Conservation (phyloP, 2,329 filamentous ascomycete species). For the Penicillium sp. region DNA sequence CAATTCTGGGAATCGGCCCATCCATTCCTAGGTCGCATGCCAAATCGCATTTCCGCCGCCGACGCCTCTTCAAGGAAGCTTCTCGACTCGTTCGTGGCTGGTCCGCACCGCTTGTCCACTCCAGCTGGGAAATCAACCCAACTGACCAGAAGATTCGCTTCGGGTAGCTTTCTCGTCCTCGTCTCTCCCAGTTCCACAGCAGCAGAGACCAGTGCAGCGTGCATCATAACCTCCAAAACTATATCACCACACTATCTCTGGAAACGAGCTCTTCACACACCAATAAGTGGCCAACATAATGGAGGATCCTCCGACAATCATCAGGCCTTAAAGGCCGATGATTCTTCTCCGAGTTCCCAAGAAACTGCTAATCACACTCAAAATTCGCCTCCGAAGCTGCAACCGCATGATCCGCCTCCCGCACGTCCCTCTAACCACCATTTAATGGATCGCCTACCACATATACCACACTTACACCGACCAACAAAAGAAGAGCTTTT, state of each 20-base stretch:
- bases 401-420: slow-evolving; percentile 26
- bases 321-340: slow-evolving; percentile 16
- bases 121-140: slow-evolving; percentile 34
- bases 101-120: slow-evolving; percentile 20
- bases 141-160: slow-evolving; percentile 55
- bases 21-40: slow-evolving; percentile 32
- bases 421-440: slow-evolving; percentile 33
- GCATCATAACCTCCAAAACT: slow-evolving; percentile 32
- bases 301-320: slow-evolving; percentile 16
- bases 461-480: slow-evolving; percentile 74
- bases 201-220: slow-evolving; percentile 35
- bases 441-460: slow-evolving; percentile 63
- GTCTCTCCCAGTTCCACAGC: slow-evolving; percentile 35
- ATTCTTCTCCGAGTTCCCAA: slow-evolving; percentile 3
- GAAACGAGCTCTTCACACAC: slow-evolving; percentile 35
- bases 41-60: slow-evolving; percentile 23
- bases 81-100: slow-evolving; percentile 15
- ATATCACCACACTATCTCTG: slow-evolving; percentile 32
- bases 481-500: slow-evolving; percentile 93
- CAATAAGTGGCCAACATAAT: slow-evolving; percentile 19
- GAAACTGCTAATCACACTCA: slow-evolving; percentile 6
- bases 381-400: slow-evolving; percentile 15
- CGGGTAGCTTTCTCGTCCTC: slow-evolving; percentile 56
- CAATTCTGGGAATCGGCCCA: slow-evolving; percentile 42
- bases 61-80: slow-evolving; percentile 15